These are phyloP conservation scores for Microthlaspi erraticum DNA, from an alignment of 345 rosid genomes.

Conservation along the genomic window DNA sequence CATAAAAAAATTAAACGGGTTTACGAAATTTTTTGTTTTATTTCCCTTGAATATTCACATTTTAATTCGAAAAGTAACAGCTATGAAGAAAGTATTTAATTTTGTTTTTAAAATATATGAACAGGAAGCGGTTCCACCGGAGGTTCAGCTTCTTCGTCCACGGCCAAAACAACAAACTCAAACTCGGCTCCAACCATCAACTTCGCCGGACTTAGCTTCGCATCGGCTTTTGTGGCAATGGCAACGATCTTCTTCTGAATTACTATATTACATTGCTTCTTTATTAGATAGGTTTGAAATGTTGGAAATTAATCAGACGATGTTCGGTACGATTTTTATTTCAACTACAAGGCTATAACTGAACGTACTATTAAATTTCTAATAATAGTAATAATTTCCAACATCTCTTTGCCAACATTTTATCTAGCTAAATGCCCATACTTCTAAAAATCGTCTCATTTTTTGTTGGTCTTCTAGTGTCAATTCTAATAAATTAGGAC, in stretches of 20 bases:
- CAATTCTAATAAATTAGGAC: not conserved
- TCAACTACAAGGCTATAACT: not conserved
- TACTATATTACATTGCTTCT: conserved; percentile 8
- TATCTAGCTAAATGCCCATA: conserved; percentile 6
- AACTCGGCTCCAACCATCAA: conserved; percentile 36
- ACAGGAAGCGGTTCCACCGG: conserved; percentile 34
- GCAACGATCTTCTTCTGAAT: conserved; percentile 37
- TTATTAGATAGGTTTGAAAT: conserved; percentile 23
- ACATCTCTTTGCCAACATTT: conserved; percentile 21
- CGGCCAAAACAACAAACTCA: conserved; percentile 30
- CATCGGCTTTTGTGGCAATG: conserved; percentile 29
- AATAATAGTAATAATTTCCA: conserved; percentile 35
- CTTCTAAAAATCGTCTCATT: not conserved
- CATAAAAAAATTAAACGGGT: not conserved
- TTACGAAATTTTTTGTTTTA: not conserved
- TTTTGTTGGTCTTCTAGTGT: not conserved
- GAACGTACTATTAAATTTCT: conserved; percentile 12
- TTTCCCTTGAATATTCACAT: not conserved
- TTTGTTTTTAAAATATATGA: not conserved
- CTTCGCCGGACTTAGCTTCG: conserved; percentile 37
- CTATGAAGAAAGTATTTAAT: not conserved
- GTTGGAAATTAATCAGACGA: conserved; percentile 23
- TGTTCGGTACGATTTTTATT: conserved; percentile 9
- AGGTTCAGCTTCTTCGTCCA: conserved; percentile 35
- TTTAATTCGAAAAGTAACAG: not conserved